A percentile compares a stretch with the other conserved stretches of the same genome.
These are phyloP conservation scores for Monosiga brevicollis DNA, from an alignment of 78 protist species.

Conservation along the genomic window DNA sequence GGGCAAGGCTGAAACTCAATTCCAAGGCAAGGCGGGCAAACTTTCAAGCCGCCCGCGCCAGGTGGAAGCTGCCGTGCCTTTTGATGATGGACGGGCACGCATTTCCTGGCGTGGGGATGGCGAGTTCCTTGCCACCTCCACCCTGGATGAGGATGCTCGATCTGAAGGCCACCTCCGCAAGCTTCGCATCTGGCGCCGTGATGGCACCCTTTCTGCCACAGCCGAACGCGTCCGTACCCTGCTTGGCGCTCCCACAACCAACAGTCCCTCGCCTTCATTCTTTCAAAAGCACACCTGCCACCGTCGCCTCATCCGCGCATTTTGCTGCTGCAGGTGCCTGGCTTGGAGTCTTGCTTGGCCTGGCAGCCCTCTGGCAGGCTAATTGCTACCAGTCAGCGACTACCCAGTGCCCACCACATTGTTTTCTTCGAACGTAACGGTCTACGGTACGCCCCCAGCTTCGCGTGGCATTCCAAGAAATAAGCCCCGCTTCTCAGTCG, in stretches of 20 bases:
- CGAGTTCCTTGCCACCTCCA: not conserved
- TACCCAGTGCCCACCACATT: conserved; percentile 16
- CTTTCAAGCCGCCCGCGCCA: not conserved
- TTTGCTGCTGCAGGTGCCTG: not conserved
- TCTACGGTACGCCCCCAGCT: too few relatives aligned
- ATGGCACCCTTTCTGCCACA: not conserved
- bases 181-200: not conserved
- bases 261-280: not conserved
- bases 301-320: too few relatives aligned
- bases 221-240: too few relatives aligned
- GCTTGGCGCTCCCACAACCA: not conserved
- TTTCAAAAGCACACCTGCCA: too few relatives aligned
- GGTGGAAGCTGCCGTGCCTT: not conserved
- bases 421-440: conserved; percentile 33
- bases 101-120: conserved; percentile 12
- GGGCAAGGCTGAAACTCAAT: conserved; percentile 2
- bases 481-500: too few relatives aligned
- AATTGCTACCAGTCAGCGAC: conserved; percentile 15
- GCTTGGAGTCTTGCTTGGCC: not conserved
- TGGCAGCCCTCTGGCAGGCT: conserved; percentile 4
- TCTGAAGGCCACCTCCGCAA: not conserved
- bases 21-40: not conserved
- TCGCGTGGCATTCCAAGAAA: too few relatives aligned
- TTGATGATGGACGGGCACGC: not conserved
- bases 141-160: not conserved